Conservation (phyloP, 768 basidiomycete genomes). For the Podaxis sp. region DNA sequence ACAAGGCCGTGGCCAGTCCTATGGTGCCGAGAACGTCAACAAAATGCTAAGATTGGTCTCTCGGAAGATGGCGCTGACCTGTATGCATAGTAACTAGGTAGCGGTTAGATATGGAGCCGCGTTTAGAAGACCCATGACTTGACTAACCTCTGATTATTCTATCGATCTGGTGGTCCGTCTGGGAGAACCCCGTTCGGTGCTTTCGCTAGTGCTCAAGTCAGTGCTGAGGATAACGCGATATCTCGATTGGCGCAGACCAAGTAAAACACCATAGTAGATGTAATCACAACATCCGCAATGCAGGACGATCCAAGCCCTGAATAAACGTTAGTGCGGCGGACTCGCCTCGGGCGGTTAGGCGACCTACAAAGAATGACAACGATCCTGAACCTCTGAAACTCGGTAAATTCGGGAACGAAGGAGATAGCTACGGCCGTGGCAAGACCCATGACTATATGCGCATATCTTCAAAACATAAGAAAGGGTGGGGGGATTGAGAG, state of each 20-base stretch:
- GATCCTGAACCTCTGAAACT: slow-evolving; percentile 20
- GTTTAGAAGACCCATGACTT: neutral
- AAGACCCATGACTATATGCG: slow-evolving; percentile 13
- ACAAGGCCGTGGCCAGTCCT: slow-evolving; percentile 12
- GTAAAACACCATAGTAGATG: slow-evolving; percentile 18
- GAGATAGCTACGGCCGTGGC: slow-evolving; percentile 17
- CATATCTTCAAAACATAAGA: neutral
- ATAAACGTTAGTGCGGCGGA: neutral
- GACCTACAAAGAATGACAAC: slow-evolving; percentile 15
- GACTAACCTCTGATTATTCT: slow-evolving; percentile 24
- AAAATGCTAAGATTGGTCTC: neutral
- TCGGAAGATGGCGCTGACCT: neutral
- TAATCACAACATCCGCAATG: slow-evolving; percentile 20
- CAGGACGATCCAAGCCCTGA: slow-evolving; percentile 18
- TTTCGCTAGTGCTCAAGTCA: slow-evolving; percentile 13
- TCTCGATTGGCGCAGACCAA: slow-evolving; percentile 4
- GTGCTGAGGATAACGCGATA: neutral
- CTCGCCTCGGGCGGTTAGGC: neutral
- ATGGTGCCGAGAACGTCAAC: neutral
- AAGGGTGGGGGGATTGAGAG: neutral
- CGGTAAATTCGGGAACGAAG: slow-evolving; percentile 16
- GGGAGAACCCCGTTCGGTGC: slow-evolving; percentile 24
- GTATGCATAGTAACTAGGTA: slow-evolving; percentile 25
- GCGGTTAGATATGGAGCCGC: neutral
- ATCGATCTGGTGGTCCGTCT: slow-evolving; percentile 24